These are phyloP conservation scores for Gossypium thurberi DNA, from an alignment of 345 rosid species.

Conservation along the genomic window DNA sequence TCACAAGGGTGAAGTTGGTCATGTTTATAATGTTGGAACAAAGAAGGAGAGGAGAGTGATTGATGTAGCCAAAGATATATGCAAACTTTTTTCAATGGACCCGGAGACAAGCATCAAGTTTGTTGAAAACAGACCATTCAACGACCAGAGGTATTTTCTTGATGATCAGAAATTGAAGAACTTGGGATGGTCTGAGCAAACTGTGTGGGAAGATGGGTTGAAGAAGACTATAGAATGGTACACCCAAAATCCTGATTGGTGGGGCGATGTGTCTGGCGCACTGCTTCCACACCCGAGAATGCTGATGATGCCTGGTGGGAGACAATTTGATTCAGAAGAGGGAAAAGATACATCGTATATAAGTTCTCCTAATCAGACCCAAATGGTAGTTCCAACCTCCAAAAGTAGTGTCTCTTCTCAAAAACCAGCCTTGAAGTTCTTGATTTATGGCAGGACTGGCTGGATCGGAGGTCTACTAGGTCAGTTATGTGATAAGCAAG, in stretches of 20 bases:
- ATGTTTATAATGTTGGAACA: slow-evolving; percentile 80
- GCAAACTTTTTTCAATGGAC: slow-evolving; percentile 61
- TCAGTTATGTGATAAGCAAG: slow-evolving; percentile 69
- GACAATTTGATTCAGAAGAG: slow-evolving; percentile 65
- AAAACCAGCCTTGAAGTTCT: slow-evolving; percentile 55
- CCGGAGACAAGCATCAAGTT: slow-evolving; percentile 58
- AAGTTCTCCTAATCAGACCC: slow-evolving; percentile 38
- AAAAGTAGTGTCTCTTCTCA: slow-evolving; percentile 32
- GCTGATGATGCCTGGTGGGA: slow-evolving; percentile 89
- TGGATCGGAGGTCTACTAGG: slow-evolving; percentile 92
- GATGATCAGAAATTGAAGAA: slow-evolving; percentile 77
- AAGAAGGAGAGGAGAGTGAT: slow-evolving; percentile 84
- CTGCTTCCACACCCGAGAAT: slow-evolving; percentile 85
- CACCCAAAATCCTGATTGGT: slow-evolving; percentile 78
- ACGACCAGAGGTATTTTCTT: slow-evolving; percentile 87
- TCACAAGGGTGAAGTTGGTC: slow-evolving; percentile 90
- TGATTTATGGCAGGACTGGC: slow-evolving; percentile 85
- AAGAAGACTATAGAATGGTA: slow-evolving; percentile 79
- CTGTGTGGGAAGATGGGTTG: slow-evolving; percentile 80
- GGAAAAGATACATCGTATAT: slow-evolving; percentile 27
- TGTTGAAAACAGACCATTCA: slow-evolving; percentile 81
- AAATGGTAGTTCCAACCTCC: slow-evolving; percentile 61
- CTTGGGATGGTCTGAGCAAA: slow-evolving; percentile 79
- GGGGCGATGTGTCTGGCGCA: slow-evolving; percentile 96
- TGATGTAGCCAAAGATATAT: slow-evolving; percentile 76